Evolutionary conservation across 495 filamentous ascomycete species (phyloP), one percentile per base, ranked within the genome.

Genomic region (Hapsidospora chrysogenum): DNA sequence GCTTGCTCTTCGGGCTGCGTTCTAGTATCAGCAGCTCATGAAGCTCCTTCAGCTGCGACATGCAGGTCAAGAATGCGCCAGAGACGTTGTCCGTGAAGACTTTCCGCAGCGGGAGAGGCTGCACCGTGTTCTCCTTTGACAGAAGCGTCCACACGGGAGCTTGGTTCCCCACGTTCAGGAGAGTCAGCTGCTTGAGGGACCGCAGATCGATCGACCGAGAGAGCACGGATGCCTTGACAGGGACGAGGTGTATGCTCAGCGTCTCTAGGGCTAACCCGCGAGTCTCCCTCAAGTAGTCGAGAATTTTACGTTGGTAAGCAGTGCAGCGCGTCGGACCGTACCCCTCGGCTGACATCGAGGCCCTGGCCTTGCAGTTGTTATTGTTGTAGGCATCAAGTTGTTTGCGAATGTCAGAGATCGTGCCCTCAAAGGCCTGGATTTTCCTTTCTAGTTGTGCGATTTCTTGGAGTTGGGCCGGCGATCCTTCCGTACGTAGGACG

Each of bases 71-170:
- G 36, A 78, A 74, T 1, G 43, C 43, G 9, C 46, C 29, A 2
- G 66, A 64, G 13, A 75, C 69, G 38, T 76, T 65, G 41, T 78
- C 73, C 3, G 70, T 76, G 42, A 67, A 63, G 17, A 78, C 65
- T 33, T 63, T 66, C 25, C 59, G 53, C 10, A 78, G 51, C 4
- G 60, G 50, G 21, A 74, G 50, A 0, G 64, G 62, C 4, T 50
- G 44, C 17, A 56, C 34, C 35, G 57, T 60, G 43, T 74, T 70
- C 38, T 70, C 51, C 32, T 58, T 61, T 15, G 52, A 49, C 30
- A 78, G 46, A 13, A 64, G 41, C 9, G 53, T 47, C 73, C 73
- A 78, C 39, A 76, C 62, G 3, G 54, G 50, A 28, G 57, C 61
- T 46, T 78, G 74, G 3, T 60, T 45, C 1, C 74, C 74, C 17